Evolutionary conservation across 768 basidiomycete genomes (phyloP).

Genomic region (Tylopilus felleus): DNA sequence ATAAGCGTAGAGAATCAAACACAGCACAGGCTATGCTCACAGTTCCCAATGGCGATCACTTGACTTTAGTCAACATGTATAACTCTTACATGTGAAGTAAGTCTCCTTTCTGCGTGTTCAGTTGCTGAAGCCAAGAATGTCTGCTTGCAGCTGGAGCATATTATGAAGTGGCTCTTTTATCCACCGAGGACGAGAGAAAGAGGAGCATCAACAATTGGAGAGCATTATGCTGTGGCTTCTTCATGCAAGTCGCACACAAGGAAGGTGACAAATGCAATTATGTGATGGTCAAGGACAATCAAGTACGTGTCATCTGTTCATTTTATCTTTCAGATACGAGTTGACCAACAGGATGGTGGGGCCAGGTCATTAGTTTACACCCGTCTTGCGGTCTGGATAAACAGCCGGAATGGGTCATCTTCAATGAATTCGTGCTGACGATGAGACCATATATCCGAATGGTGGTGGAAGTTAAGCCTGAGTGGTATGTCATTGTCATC

Average conservation of each 20-base stretch:
- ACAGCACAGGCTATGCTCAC: constrained; percentile 83
- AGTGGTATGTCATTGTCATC: constrained; percentile 59
- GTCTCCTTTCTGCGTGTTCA: constrained; percentile 72
- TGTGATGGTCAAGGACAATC: constrained; percentile 91
- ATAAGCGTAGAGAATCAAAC: constrained; percentile 86
- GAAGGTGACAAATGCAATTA: constrained; percentile 89
- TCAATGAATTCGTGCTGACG: constrained; percentile 94
- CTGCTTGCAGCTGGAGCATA: constrained; percentile 79
- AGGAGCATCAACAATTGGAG: constrained; percentile 74
- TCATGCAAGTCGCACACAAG: constrained; percentile 97
- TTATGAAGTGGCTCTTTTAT: constrained; percentile 82
- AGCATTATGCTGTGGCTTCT: constrained; percentile 88
- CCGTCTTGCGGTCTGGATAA: constrained; percentile 85
- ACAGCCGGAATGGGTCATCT: constrained; percentile 88
- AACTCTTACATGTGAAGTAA: constrained; percentile 84
- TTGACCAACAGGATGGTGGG: background rate
- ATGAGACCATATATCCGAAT: constrained; percentile 86
- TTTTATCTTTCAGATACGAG: background rate
- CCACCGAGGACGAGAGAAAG: constrained; percentile 63
- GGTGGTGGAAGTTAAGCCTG: constrained; percentile 81
- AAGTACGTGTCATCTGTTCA: constrained; percentile 46
- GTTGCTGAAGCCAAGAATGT: constrained; percentile 92
- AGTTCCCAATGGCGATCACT: constrained; percentile 94
- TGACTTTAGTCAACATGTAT: constrained; percentile 92
- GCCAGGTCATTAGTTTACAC: constrained; percentile 41